Evolutionary conservation across 139 green algal genomes (phyloP), one percentile per base, ranked within the genome.

Genomic region (Trebouxia sp.): DNA sequence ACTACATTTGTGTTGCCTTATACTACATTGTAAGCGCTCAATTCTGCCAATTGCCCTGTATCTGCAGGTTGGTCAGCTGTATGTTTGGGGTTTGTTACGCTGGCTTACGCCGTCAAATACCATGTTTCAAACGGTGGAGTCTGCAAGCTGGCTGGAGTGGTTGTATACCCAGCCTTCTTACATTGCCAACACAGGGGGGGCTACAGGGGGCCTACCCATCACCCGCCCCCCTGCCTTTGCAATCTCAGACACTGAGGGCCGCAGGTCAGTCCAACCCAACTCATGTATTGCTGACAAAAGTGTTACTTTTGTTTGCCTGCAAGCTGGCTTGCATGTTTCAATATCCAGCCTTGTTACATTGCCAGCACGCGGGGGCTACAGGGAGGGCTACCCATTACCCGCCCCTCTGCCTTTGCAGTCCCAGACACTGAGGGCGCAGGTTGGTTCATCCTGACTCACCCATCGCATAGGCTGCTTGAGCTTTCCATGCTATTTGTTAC

Each of bases 1-100:
- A n/a, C n/a, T n/a, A n/a, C n/a, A n/a, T n/a, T n/a, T n/a, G n/a
- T n/a, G n/a, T n/a, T n/a, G n/a, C n/a, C n/a, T n/a, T n/a, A n/a
- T n/a, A n/a, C n/a, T n/a, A n/a, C n/a, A n/a, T n/a, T n/a, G n/a
- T n/a, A n/a, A n/a, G n/a, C n/a, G n/a, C n/a, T n/a, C n/a, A n/a
- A n/a, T n/a, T n/a, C n/a, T n/a, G n/a, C n/a, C n/a, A n/a, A n/a
- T n/a, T n/a, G n/a, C n/a, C n/a, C n/a, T n/a, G n/a, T n/a, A n/a
- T n/a, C n/a, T 67, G 53, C 84, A 90, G 83, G 65, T 87, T 5
- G 87, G 87, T 3, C 82, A 91, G 51, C 50, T 87, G 47, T 91
- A 88, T 43, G 82, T 86, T 6, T 82, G 62, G 76, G 82, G 78
- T 22, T 58, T 42, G 22, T 82, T 92, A 65, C 69, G 72, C 32